Base-by-base conservation (phyloP, 139 green algal species). In the Limnomonas spitsbergensis region DNA sequence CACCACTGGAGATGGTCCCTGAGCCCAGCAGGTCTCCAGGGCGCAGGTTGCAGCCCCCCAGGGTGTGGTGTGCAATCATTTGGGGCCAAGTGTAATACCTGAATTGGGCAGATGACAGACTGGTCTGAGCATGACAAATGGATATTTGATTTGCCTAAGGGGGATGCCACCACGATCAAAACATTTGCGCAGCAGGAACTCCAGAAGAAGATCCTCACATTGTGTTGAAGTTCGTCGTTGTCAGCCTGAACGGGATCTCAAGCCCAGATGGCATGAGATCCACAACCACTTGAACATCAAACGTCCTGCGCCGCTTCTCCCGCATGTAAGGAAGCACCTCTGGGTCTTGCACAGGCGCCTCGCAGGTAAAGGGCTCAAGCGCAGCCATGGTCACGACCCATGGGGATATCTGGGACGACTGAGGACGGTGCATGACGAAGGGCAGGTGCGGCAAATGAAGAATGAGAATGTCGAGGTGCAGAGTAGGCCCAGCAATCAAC, bases 41-140 rank as follows among this genome's bases (percentile, higher is more conserved):
- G 2, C 85, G 75, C 68, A 98, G 82, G 73, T 91, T 94, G 89
- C 95, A 98, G 54, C 95, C 95, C 2, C 85, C 88, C 0, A 80
- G 73, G 1, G 92, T 98, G 89, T 98, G 95, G 82, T 99, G 95
- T 1, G 95, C 92, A 0, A 98, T 56, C 93, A 98, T 96, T 89
- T 99, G 95, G 3, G 83, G 69, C 53, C 93, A 87, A 1, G 91
- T 97, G 92, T 91, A 98, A 82, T 95, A 97, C 47, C 89, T 94
- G 84, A n/a, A n/a, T n/a, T n/a, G n/a, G n/a, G n/a, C n/a, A n/a
- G n/a, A n/a, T n/a, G n/a, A n/a, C n/a, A n/a, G n/a, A n/a, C n/a
- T n/a, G n/a, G n/a, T n/a, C n/a, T n/a, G n/a, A n/a, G n/a, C n/a
- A n/a, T n/a, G n/a, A n/a, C n/a, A n/a, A n/a, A n/a, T n/a, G n/a